phyloP scores from a whole-genome alignment of 2,329 filamentous ascomycete genomes.

The Cercospora brassicicola region DNA sequence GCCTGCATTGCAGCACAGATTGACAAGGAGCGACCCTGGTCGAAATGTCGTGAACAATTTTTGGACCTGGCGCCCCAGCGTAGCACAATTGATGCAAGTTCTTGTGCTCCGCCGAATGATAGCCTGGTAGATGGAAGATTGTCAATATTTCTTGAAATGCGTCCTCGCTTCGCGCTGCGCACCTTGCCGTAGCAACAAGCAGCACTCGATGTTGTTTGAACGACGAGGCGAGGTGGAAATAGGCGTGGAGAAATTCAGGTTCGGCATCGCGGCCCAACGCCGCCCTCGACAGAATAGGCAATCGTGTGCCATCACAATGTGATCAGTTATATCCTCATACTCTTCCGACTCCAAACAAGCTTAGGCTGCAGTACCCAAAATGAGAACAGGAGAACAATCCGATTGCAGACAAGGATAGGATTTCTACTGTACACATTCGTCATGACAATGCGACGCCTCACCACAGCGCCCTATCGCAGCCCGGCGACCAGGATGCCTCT shows the following conservation, averaged over 20 bases:
- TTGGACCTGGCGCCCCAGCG: neutral
- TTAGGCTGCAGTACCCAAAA: neutral
- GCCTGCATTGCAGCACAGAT: conserved; percentile 1
- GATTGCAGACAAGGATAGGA: conserved; percentile 1
- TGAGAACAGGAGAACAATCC: neutral
- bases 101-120: neutral
- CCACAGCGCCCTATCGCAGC: neutral
- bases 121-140: neutral
- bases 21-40: neutral
- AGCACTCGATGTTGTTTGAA: neutral
- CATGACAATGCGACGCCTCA: conserved; percentile 8
- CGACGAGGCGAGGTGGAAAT: neutral
- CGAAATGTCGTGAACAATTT: conserved; percentile 7
- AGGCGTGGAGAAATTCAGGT: neutral
- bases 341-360: neutral
- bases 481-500: neutral
- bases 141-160: neutral
- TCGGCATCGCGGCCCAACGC: neutral
- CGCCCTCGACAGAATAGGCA: neutral
- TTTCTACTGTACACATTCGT: conserved; percentile 7
- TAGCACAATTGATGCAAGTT: conserved; percentile 3
- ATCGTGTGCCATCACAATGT: neutral
- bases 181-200: neutral
- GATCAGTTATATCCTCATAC: neutral
- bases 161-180: neutral